phyloP scores from a whole-genome alignment of 768 basidiomycete genomes.

The Mycena crocata region DNA sequence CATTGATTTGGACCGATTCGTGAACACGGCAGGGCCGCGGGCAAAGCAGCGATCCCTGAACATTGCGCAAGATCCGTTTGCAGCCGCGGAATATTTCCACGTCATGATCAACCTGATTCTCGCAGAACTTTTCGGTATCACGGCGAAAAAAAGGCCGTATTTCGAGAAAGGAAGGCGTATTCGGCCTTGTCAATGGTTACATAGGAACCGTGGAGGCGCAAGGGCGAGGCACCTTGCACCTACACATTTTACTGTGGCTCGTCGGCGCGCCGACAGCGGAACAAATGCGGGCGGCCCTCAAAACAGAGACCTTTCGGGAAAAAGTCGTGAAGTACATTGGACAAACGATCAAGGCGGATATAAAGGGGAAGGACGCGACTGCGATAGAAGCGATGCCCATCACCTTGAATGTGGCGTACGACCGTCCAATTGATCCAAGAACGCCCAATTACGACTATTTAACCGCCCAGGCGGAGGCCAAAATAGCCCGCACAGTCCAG shows the following conservation, averaged over 20 bases:
- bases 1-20: constrained; percentile 53
- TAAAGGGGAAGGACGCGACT: constrained; percentile 30
- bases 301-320: constrained; percentile 39
- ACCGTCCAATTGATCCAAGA: constrained; percentile 47
- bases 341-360: constrained; percentile 44
- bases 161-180: constrained; percentile 24
- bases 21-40: constrained; percentile 35
- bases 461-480: constrained; percentile 28
- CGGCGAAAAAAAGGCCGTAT: constrained; percentile 12
- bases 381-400: constrained; percentile 32
- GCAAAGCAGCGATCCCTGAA: constrained; percentile 37
- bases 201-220: constrained; percentile 43
- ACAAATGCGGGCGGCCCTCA: constrained; percentile 23
- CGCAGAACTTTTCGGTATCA: constrained; percentile 46
- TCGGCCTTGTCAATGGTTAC: constrained; percentile 37
- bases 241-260: constrained; percentile 44
- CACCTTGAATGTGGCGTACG: constrained; percentile 43
- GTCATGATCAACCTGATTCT: constrained; percentile 47
- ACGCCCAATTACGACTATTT: constrained; percentile 23
- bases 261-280: constrained; percentile 29
- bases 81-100: constrained; percentile 53
- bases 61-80: constrained; percentile 52
- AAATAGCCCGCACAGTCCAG: constrained; percentile 43
- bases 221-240: constrained; percentile 43
- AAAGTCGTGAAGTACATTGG: constrained; percentile 44